phyloP scores from a whole-genome alignment of 1,284 basidiomycete genomes.

The Pyrrhoderma noxium region DNA sequence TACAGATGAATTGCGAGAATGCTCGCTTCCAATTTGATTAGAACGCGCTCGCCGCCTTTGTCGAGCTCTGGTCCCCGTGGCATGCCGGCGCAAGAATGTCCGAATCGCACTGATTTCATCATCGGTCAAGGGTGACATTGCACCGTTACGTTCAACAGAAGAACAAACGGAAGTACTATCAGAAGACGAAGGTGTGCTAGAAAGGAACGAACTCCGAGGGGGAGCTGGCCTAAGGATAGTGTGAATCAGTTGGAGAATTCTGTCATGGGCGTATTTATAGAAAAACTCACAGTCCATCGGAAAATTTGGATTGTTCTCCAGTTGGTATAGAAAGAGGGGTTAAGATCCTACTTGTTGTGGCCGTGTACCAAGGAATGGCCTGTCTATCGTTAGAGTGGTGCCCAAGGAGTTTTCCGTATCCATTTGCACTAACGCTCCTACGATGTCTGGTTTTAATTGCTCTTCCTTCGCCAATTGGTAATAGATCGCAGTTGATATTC shows the following conservation, averaged over 20 bases:
- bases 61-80: slow-evolving; percentile 12
- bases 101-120: slow-evolving; percentile 15
- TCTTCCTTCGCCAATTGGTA: slow-evolving; percentile 15
- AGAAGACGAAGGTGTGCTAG: slow-evolving; percentile 5
- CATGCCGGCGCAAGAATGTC: slow-evolving; percentile 10
- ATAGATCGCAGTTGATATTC: background rate
- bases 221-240: slow-evolving; percentile 7
- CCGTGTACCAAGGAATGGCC: slow-evolving; percentile 4
- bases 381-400: background rate
- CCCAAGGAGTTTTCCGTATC: background rate
- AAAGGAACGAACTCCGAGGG: slow-evolving; percentile 5
- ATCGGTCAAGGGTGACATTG: slow-evolving; percentile 14
- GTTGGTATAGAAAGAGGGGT: slow-evolving; percentile 11
- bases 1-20: background rate
- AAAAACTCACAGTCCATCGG: slow-evolving; percentile 13
- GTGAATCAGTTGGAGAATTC: background rate
- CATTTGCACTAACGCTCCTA: slow-evolving; percentile 14
- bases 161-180: slow-evolving; percentile 5
- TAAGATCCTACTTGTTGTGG: slow-evolving; percentile 4
- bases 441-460: background rate
- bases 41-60: slow-evolving; percentile 9
- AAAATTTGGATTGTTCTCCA: slow-evolving; percentile 8
- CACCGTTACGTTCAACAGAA: slow-evolving; percentile 5
- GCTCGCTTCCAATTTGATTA: background rate
- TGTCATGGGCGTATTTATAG: background rate